These are phyloP conservation scores for Chlamydomonas asymmetrica DNA, from an alignment of 139 green algal species.

Conservation along the genomic window DNA sequence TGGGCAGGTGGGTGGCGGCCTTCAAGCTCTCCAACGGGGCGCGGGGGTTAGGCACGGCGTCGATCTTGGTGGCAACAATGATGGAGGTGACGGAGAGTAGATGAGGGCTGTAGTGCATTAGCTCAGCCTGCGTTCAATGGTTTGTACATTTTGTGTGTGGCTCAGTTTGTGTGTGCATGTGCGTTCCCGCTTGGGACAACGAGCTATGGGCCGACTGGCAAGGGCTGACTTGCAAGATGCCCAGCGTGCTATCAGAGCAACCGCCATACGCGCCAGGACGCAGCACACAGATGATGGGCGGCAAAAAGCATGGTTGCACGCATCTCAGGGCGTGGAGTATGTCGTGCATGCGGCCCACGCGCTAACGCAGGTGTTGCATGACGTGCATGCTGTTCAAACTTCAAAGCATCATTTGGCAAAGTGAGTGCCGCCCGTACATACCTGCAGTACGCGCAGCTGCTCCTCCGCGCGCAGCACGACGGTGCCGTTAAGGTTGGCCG, in stretches of 20 bases:
- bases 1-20: slow-evolving; percentile 31
- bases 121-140: slow-evolving; percentile 43
- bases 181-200: no score
- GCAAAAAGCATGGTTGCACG: neutral
- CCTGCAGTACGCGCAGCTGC: slow-evolving; percentile 62
- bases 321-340: neutral
- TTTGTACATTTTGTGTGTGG: neutral
- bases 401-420: neutral
- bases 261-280: neutral
- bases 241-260: neutral
- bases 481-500: neutral
- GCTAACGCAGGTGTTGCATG: neutral
- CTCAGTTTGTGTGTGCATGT: neutral
- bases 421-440: neutral
- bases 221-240: neutral
- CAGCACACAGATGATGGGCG: neutral
- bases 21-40: slow-evolving; percentile 22
- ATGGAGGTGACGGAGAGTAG: slow-evolving; percentile 44
- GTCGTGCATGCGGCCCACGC: neutral
- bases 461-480: slow-evolving; percentile 32
- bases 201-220: neutral
- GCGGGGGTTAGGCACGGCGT: slow-evolving; percentile 33
- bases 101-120: slow-evolving; percentile 43
- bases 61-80: slow-evolving; percentile 75
- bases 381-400: no score